phyloP scores from a whole-genome alignment of 1,139 yeast species.

The Yamadazyma diospyri region DNA sequence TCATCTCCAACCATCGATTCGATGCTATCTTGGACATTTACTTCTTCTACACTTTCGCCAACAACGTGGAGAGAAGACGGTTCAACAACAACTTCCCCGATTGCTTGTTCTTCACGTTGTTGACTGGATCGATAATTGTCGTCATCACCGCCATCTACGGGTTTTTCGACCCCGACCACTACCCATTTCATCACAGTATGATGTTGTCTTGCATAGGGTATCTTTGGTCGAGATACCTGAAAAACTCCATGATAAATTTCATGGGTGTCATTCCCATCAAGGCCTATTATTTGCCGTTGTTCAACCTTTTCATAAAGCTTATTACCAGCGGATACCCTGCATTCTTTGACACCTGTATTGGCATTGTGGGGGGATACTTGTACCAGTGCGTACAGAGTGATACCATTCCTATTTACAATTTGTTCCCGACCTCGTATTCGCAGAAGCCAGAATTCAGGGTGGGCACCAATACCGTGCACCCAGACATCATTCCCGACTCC shows the following conservation, averaged over 20 bases:
- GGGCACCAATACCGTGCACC: constrained; percentile 20
- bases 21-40: constrained; percentile 51
- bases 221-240: constrained; percentile 56
- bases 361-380: constrained; percentile 53
- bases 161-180: constrained; percentile 18
- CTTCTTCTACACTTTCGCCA: constrained; percentile 55
- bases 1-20: constrained; percentile 34
- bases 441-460: constrained; percentile 19
- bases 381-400: constrained; percentile 59
- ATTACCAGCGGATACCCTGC: constrained; percentile 39
- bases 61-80: constrained; percentile 52
- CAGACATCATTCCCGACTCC: constrained; percentile 29
- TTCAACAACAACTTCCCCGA: constrained; percentile 53
- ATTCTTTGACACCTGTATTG: constrained; percentile 41
- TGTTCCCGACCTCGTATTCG: constrained; percentile 42
- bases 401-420: constrained; percentile 44
- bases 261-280: constrained; percentile 53
- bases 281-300: constrained; percentile 58
- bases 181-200: constrained; percentile 31
- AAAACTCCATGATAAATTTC: constrained; percentile 48
- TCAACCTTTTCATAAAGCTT: constrained; percentile 46
- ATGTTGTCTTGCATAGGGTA: constrained; percentile 54
- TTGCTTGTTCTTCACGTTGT: constrained; percentile 50
- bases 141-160: constrained; percentile 27
- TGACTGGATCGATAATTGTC: constrained; percentile 46